These are phyloP conservation scores for Allantophomopsis cytisporea DNA, from an alignment of 2,329 filamentous ascomycete genomes.

Conservation along the genomic window DNA sequence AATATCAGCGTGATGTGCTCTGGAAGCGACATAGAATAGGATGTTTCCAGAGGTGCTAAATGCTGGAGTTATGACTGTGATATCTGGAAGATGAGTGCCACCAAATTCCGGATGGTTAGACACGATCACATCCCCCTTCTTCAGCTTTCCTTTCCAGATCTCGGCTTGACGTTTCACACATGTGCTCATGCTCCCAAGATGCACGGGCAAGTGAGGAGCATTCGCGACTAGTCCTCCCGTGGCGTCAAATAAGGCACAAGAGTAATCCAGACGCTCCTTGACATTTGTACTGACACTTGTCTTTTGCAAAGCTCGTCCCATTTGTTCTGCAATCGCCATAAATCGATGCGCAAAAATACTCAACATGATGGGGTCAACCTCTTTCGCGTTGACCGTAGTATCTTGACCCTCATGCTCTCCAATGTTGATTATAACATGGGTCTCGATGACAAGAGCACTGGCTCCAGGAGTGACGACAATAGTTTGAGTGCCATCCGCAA, in stretches of 20 bases:
- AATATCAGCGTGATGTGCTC: slow-evolving; percentile 70
- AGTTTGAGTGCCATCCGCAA: slow-evolving; percentile 81
- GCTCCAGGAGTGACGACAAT: slow-evolving; percentile 77
- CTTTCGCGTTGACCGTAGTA: slow-evolving; percentile 29
- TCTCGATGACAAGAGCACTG: slow-evolving; percentile 65
- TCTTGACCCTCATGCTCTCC: slow-evolving; percentile 29
- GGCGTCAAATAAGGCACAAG: slow-evolving; percentile 67
- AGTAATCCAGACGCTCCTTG: slow-evolving; percentile 73
- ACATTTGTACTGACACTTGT: slow-evolving; percentile 71
- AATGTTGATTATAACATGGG: slow-evolving; percentile 81
- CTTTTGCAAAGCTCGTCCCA: slow-evolving; percentile 68
- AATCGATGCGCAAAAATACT: slow-evolving; percentile 73
- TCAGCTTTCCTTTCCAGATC: slow-evolving; percentile 68
- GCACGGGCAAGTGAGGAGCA: slow-evolving; percentile 68
- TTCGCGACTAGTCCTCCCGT: slow-evolving; percentile 67
- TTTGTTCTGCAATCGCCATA: slow-evolving; percentile 78
- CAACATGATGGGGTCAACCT: slow-evolving; percentile 63
- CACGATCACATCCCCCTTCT: slow-evolving; percentile 69
- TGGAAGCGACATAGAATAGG: slow-evolving; percentile 67
- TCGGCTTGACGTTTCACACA: slow-evolving; percentile 67
- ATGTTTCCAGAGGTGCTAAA: slow-evolving; percentile 59
- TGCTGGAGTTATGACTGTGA: slow-evolving; percentile 69
- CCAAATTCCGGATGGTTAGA: slow-evolving; percentile 78
- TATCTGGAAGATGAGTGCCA: slow-evolving; percentile 73
- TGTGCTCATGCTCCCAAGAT: slow-evolving; percentile 76